Evolutionary conservation across 352 stramenopile species (phyloP).

Genomic region (Aphanomyces cochlioides): DNA sequence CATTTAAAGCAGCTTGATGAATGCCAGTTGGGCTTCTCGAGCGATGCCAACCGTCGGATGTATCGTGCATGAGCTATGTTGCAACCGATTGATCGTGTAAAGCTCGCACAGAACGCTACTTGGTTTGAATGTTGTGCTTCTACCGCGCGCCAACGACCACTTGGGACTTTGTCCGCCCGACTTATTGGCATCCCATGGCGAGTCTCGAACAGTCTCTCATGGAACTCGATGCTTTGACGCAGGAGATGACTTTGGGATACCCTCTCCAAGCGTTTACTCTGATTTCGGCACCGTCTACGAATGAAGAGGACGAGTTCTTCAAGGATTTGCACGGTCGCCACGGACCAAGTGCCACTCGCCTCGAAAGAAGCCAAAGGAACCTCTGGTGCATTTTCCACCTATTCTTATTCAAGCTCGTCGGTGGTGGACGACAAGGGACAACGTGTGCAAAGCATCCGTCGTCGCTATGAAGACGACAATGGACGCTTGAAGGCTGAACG

Average conservation of each 20-base stretch:
- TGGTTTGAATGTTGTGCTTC: not conserved
- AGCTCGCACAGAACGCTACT: not conserved
- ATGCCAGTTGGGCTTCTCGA: no score
- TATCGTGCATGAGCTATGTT: not conserved
- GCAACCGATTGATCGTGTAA: not conserved
- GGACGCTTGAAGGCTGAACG: conserved; percentile 66
- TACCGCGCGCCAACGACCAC: conserved; percentile 14
- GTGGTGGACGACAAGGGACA: conserved; percentile 63
- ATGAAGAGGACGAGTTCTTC: conserved; percentile 72
- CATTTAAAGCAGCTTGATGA: no score
- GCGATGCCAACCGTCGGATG: not conserved
- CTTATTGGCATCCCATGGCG: conserved; percentile 74
- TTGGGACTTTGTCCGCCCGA: conserved; percentile 66
- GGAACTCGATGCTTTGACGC: conserved; percentile 57
- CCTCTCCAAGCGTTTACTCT: conserved; percentile 35
- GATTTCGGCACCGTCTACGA: conserved; percentile 35
- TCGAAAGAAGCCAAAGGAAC: conserved; percentile 32
- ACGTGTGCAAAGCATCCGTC: conserved; percentile 64
- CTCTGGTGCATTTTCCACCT: conserved; percentile 59
- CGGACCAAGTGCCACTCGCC: conserved; percentile 18
- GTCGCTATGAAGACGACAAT: conserved; percentile 77
- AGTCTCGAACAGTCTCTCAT: conserved; percentile 83
- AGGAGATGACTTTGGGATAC: conserved; percentile 41
- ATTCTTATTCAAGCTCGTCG: conserved; percentile 73
- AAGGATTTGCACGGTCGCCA: conserved; percentile 56